Evolutionary conservation across 306 rosid genomes (phyloP).

Genomic region (Prunus mongolica): DNA sequence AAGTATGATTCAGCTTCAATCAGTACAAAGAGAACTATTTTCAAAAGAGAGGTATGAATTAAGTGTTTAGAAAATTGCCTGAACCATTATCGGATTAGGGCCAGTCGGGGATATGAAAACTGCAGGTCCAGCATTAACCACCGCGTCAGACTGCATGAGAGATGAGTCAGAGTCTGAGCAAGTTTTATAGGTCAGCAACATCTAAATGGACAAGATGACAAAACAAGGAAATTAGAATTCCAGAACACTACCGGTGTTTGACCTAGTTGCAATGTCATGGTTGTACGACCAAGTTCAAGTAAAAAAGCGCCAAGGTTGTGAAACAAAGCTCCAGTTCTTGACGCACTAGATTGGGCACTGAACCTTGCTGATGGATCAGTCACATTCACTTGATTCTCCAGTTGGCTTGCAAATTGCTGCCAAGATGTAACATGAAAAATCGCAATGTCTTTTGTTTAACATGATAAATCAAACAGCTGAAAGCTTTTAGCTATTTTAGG

Average conservation of each 20-base stretch:
- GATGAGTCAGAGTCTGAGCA: conserved; percentile 14
- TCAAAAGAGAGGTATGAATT: conserved; percentile 18
- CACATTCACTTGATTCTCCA: conserved; percentile 77
- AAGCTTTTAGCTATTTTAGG: conserved; percentile 12
- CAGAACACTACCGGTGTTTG: conserved; percentile 64
- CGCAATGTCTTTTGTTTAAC: conserved; percentile 14
- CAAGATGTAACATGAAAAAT: conserved; percentile 27
- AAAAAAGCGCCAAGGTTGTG: conserved; percentile 87
- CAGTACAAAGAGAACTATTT: conserved; percentile 31
- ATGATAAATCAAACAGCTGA: conserved; percentile 10
- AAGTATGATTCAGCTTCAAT: conserved; percentile 41
- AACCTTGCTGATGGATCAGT: conserved; percentile 55
- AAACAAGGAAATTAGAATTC: conserved; percentile 13
- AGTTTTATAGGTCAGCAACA: conserved; percentile 8
- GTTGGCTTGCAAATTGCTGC: conserved; percentile 76
- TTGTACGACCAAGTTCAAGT: conserved; percentile 97
- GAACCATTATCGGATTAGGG: conserved; percentile 98
- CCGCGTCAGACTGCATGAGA: conserved; percentile 80
- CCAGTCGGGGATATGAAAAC: conserved; percentile 85
- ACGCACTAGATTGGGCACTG: conserved; percentile 58
- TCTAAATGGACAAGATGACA: conserved; percentile 25
- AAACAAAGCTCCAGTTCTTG: conserved; percentile 62
- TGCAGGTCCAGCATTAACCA: conserved; percentile 96
- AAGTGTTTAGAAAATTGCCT: conserved; percentile 43
- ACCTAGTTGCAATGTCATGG: conserved; percentile 86